Evolutionary conservation across 306 rosid genomes (phyloP), one percentile per base, ranked within the genome.

Genomic region (Carpinus fangiana): DNA sequence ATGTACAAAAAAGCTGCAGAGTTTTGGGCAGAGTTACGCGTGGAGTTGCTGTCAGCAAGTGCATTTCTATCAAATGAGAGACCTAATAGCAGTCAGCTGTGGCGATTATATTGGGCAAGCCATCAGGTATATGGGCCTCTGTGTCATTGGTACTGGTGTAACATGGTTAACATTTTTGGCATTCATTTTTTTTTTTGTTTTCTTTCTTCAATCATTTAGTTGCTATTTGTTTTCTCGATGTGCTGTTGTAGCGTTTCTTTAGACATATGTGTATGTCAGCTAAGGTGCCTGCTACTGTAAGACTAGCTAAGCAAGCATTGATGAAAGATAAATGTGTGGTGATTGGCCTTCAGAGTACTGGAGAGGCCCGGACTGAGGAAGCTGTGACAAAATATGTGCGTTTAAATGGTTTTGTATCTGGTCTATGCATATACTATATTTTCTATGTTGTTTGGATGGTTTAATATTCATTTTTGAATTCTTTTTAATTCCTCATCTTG

Each of bases 241-340:
- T 81, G 52, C 79, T 76, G 79, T 82, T 90, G 90, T 78, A 95
- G 99, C 98, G 99, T 84, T 95, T 95, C 88, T 95, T 95, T 82
- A 91, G 99, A 78, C 98, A 95, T 75, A 78, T 95, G 90, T 95
- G 99, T 76, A 95, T 95, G 98, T 95, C 99, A 64, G 99, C 99
- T 73, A 95, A 95, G 91, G 98, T 95, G 61, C 99, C 99, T 76
- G 97, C 97, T 85, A 73, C 92, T 79, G 93, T 95, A 86, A 90
- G 94, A 83, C 86, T 95, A 68, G 96, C 97, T 11, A 90, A 93
- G 85, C 81, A 91, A 90, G 99, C 99, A 59, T 83, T 95, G 84
- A 70, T 20, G 76, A 90, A 90, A 62, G 91, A 85, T 70, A 95
- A 95, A 66, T 87, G 97, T 90, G 97, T 95, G 75, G 99, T 95